Evolutionary conservation across 2,329 filamentous ascomycete genomes (phyloP), one percentile per base, ranked within the genome.

Genomic region (Cordyceps cateniannulata): DNA sequence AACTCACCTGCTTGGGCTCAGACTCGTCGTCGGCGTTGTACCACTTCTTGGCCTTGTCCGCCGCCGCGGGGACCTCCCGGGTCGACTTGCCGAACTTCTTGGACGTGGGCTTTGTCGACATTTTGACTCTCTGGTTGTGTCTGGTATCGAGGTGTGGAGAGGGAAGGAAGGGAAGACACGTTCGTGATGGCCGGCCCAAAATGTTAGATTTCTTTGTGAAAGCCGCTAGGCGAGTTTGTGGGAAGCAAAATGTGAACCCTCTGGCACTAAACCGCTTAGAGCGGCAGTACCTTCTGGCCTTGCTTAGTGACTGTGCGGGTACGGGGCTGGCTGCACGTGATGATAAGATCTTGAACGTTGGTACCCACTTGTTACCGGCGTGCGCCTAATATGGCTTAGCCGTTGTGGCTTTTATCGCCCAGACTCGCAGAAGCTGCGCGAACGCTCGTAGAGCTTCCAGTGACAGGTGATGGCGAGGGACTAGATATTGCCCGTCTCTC

Each of bases 41-140:
- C 91, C 93, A 99, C 85, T 97, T 98, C 85, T 90, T 87, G 75
- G 93, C 93, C 90, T 96, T 96, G 81, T 96, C 87, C 76, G 85
- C 84, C 80, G 84, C 79, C 80, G 90, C 86, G 79, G 90, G 92
- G 79, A 97, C 88, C 80, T 89, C 85, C 84, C 93, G 88, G 83
- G 91, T 90, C 82, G 91, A 91, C 87, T 95, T 95, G 84, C 92
- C 92, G 86, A 96, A 97, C 85, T 90, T 93, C 91, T 96, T 96
- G 76, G 88, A 90, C 81, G 85, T 82, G 73, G 80, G 80, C 86
- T 89, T 87, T 72, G 81, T 81, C 83, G 88, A 89, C 88, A 91
- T 91, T 70, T 77, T 86, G 81, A 84, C 72, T 73, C 71, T 69
- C 69, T 73, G 70, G 66, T 68, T 70, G 69, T 83, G 84, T 76